Conservation (phyloP, 352 stramenopile genomes). For the Pilasporangium apinafurcum region DNA sequence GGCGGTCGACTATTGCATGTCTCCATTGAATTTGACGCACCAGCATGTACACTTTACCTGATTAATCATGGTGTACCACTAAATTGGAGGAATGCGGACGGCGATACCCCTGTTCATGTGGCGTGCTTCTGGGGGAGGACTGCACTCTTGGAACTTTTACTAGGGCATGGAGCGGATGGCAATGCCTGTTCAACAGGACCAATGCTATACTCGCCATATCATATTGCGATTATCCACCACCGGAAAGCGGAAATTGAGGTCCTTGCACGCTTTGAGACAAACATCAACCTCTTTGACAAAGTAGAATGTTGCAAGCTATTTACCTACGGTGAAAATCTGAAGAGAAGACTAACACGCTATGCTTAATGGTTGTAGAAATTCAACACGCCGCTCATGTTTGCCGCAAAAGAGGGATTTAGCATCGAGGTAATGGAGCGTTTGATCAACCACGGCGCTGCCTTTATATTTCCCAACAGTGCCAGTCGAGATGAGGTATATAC, state of each 20-base stretch:
- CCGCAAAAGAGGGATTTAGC: too few species aligned
- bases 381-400: too few species aligned
- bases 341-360: too few species aligned
- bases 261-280: neutral
- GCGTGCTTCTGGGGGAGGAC: neutral
- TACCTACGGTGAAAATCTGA: too few species aligned
- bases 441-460: neutral
- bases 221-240: neutral
- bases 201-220: neutral
- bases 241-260: neutral
- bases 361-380: neutral
- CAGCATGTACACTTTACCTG: neutral
- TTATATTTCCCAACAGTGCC: neutral
- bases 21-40: neutral
- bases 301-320: too few species aligned
- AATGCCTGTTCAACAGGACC: neutral
- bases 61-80: neutral
- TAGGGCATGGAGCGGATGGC: neutral
- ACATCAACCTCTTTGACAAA: neutral
- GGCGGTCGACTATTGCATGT: neutral
- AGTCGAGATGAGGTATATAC: constrained; percentile 1
- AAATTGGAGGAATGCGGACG: neutral
- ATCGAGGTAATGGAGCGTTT: neutral
- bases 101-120: neutral
- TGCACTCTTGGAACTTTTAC: neutral